Percentiles rank a stretch among this genome's conserved stretches.
Evolutionary conservation across 805 yeast species (phyloP).

Genomic region (Metschnikowia cerradonensis): DNA sequence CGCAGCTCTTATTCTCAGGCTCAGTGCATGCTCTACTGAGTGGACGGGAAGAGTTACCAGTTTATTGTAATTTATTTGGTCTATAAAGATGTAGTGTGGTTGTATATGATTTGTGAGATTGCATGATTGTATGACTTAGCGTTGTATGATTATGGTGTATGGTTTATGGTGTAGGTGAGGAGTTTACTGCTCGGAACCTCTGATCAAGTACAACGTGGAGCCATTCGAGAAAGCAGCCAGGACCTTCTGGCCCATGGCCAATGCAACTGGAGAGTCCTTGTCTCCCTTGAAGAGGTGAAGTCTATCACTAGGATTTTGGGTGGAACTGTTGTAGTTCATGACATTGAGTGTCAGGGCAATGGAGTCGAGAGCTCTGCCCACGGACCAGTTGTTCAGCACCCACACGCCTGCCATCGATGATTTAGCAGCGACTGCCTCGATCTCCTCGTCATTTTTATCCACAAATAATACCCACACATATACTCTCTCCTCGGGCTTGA

Average conservation of each 20-base stretch:
- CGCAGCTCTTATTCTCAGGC: neutral
- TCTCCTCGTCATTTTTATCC: slow-evolving; percentile 27
- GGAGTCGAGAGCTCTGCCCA: slow-evolving; percentile 55
- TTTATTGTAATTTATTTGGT: too few relatives aligned
- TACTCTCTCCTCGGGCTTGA: slow-evolving; percentile 42
- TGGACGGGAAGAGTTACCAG: too few relatives aligned
- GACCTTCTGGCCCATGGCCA: slow-evolving; percentile 36
- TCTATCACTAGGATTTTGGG: slow-evolving; percentile 37
- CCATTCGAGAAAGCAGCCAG: slow-evolving; percentile 42
- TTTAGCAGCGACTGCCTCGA: slow-evolving; percentile 23
- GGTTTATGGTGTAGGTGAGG: neutral
- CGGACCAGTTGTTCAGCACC: slow-evolving; percentile 54
- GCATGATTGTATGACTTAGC: too few relatives aligned
- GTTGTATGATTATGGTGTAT: too few relatives aligned
- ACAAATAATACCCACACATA: slow-evolving; percentile 47
- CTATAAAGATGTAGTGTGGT: too few relatives aligned
- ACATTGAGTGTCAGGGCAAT: slow-evolving; percentile 46
- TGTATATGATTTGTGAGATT: too few relatives aligned
- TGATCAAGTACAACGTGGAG: slow-evolving; percentile 49
- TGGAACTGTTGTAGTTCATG: slow-evolving; percentile 46
- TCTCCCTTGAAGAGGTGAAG: slow-evolving; percentile 44
- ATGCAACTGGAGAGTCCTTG: slow-evolving; percentile 26
- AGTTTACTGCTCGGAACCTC: slow-evolving; percentile 33
- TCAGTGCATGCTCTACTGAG: too few relatives aligned
- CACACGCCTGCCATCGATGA: slow-evolving; percentile 35